Percentiles rank a stretch among this genome's conserved stretches.
These are phyloP conservation scores for Hyphodiscus hymeniophilus DNA, from an alignment of 495 filamentous ascomycete genomes.

Conservation along the genomic window DNA sequence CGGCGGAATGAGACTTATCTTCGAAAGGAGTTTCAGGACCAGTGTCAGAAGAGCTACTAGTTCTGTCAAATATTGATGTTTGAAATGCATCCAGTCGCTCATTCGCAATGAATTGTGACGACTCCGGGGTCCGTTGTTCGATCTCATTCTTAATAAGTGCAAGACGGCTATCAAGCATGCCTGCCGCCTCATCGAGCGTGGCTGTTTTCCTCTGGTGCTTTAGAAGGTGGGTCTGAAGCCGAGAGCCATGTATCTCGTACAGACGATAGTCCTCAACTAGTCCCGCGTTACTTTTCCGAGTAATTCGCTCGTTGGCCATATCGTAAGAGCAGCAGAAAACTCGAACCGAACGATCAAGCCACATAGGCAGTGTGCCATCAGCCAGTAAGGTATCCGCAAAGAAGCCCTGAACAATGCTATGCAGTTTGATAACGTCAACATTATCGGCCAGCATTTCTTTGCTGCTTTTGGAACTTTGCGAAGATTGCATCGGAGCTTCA, in stretches of 20 bases:
- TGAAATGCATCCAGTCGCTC: conserved; percentile 37
- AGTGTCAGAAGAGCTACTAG: conserved; percentile 54
- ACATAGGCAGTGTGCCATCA: conserved; percentile 48
- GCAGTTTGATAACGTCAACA: conserved; percentile 66
- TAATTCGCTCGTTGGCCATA: conserved; percentile 49
- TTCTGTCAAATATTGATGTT: conserved; percentile 64
- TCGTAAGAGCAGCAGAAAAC: conserved; percentile 59
- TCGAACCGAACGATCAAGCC: conserved; percentile 51
- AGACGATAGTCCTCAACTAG: conserved; percentile 63
- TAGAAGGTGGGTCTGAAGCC: conserved; percentile 41
- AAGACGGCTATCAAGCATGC: conserved; percentile 39
- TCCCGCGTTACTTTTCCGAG: conserved; percentile 42
- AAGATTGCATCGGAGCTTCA: conserved; percentile 36
- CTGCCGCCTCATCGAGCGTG: conserved; percentile 30
- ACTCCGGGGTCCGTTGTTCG: conserved; percentile 43
- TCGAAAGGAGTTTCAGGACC: conserved; percentile 23
- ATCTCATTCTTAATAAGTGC: conserved; percentile 49
- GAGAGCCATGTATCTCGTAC: conserved; percentile 59
- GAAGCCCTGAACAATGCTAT: conserved; percentile 73
- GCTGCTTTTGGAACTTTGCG: conserved; percentile 37
- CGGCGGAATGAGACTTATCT: conserved; percentile 1
- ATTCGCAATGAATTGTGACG: conserved; percentile 37
- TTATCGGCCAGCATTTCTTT: conserved; percentile 43
- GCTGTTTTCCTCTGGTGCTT: conserved; percentile 28
- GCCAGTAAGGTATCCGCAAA: conserved; percentile 60